Evolutionary conservation across 2,329 filamentous ascomycete genomes (phyloP), one percentile per base, ranked within the genome.

Genomic region (Fusarium humuli): DNA sequence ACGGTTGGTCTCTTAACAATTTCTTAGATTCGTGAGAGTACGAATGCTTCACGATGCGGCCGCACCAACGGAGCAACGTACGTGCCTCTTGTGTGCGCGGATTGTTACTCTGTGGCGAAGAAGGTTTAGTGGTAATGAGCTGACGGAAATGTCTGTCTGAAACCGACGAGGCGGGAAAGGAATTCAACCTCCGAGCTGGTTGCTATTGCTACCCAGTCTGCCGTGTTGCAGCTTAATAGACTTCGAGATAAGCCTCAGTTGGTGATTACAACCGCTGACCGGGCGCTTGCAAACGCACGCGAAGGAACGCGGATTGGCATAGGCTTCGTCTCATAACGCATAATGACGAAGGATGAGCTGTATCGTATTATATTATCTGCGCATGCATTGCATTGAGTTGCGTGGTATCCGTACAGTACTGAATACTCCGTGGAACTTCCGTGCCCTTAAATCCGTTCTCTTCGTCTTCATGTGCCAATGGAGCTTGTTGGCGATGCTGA

Each of bases 171-270:
- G 29, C 37, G 23, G 23, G 34, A 59, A 42, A 54, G 50, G 40
- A 52, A 53, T 63, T 50, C 52, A 22, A 57, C 42, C 30, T 49
- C 44, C 20, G 30, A 45, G 34, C 45, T 34, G 47, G 37, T 45
- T 57, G 44, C 45, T 44, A 47, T 61, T 53, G 29, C 37, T 45
- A 52, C 49, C 32, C 23, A 52, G 49, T 27, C 49, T 52, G 34
- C 23, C 8, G 40, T 25, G 37, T 23, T 27, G 30, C 29, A 48
- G 44, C n/a, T 48, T 44, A 32, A 30, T 53, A 61, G 64, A 47
- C 49, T 68, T 54, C 27, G 53, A 71, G 69, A 71, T 71, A 71
- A 69, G 68, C 37, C 50, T 52, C 44, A 71, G 47, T 56, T 29
- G 50, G 45, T 53, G 54, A 48, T 63, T 67, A 62, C 34, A 60